A percentile compares a stretch with the other conserved stretches of the same genome.
Conservation (phyloP, 129 eudicot species). For the Glebionis coronaria region DNA sequence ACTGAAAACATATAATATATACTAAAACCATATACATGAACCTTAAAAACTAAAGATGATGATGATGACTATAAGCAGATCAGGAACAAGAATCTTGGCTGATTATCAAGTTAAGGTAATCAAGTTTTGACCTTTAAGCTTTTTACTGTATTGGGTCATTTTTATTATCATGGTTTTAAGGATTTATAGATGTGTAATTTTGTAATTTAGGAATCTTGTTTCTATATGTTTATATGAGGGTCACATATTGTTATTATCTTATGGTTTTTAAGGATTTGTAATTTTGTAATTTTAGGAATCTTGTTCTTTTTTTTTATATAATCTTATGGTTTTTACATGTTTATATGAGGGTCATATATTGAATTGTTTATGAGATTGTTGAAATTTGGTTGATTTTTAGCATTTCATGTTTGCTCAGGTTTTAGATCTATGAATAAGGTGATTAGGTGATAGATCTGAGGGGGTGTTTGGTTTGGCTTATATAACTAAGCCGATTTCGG, state of each 20-base stretch:
- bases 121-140: conserved; percentile 44
- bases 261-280: neutral
- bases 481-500: neutral
- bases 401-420: conserved; percentile 13
- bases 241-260: neutral
- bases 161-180: conserved; percentile 1
- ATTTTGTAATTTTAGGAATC: conserved; percentile 12
- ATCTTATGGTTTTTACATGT: too few species aligned
- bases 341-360: too few species aligned
- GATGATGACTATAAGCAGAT: conserved; percentile 18
- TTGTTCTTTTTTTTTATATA: too few species aligned
- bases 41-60: conserved; percentile 14
- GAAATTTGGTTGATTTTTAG: neutral
- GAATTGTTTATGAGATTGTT: conserved; percentile 12
- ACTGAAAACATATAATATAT: conserved; percentile 1
- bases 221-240: neutral
- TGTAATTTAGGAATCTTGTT: conserved; percentile 14
- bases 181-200: neutral
- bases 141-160: conserved; percentile 18
- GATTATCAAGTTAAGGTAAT: conserved; percentile 37
- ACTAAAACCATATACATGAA: neutral
- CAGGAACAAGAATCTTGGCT: conserved; percentile 24
- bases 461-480: neutral
- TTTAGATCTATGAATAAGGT: conserved; percentile 29
- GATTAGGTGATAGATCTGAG: conserved; percentile 18